Evolutionary conservation across 208 protist species (phyloP).

Genomic region (Trypanosomatidae sp.): DNA sequence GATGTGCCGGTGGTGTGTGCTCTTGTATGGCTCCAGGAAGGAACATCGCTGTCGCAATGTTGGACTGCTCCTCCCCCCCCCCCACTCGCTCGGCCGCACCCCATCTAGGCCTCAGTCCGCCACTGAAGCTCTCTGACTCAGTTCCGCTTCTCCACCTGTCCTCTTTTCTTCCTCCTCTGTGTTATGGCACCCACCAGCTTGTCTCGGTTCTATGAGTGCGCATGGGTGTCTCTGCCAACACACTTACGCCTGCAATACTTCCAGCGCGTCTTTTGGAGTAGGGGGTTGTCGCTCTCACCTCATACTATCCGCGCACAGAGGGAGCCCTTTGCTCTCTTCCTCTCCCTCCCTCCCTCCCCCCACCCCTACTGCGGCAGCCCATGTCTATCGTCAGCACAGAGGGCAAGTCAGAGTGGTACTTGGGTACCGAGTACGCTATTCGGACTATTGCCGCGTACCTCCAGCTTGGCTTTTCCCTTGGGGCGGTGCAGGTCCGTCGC

Average conservation of each 20-base stretch:
- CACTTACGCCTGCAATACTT: background rate
- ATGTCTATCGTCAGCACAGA: constrained; percentile 48
- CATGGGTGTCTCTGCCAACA: background rate
- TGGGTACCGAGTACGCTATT: constrained; percentile 39
- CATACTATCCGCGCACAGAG: background rate
- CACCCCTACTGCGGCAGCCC: background rate
- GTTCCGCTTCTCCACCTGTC: too few relatives aligned
- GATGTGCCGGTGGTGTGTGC: background rate
- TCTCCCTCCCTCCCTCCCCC: background rate
- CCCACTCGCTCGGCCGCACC: too few relatives aligned
- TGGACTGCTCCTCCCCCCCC: background rate
- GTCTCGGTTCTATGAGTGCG: background rate
- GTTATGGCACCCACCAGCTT: background rate
- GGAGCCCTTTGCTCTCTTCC: background rate
- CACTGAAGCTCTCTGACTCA: too few relatives aligned
- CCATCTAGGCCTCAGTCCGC: background rate
- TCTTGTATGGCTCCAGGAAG: background rate
- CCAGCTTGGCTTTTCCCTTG: constrained; percentile 42
- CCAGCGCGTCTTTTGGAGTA: background rate
- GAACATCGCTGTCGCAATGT: background rate
- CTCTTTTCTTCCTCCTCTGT: background rate
- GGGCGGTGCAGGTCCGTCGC: constrained; percentile 35
- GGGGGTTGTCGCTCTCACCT: background rate
- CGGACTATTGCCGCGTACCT: constrained; percentile 52
- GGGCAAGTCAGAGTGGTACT: constrained; percentile 41